Percentiles rank a stretch among this genome's conserved stretches.
Evolutionary conservation across 768 basidiomycete species (phyloP).

Genomic region (Tulasnella sp.): DNA sequence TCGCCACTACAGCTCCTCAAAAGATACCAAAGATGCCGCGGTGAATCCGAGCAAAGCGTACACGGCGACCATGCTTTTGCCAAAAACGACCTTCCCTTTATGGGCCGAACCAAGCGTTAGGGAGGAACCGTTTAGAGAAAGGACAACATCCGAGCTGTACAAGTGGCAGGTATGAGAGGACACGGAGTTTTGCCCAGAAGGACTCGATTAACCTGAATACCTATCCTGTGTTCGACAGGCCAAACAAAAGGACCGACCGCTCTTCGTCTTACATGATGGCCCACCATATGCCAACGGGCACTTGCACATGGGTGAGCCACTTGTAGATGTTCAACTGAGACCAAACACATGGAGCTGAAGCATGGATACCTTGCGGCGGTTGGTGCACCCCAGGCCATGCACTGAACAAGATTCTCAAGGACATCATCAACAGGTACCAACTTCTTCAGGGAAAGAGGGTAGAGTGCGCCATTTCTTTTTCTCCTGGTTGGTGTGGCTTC

Average conservation of each 20-base stretch:
- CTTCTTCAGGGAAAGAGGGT: conserved; percentile 72
- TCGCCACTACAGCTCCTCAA: neutral
- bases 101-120: conserved; percentile 62
- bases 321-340: neutral
- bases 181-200: neutral
- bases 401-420: conserved; percentile 93
- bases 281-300: conserved; percentile 97
- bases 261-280: conserved; percentile 90
- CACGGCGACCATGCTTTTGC: conserved; percentile 68
- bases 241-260: conserved; percentile 58
- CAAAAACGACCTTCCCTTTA: conserved; percentile 75
- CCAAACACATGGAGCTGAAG: conserved; percentile 3
- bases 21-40: neutral
- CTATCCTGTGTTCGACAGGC: conserved; percentile 44
- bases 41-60: conserved; percentile 40
- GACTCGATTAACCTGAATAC: neutral
- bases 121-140: conserved; percentile 54
- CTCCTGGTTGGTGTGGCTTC: neutral
- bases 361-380: neutral
- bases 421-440: conserved; percentile 88
- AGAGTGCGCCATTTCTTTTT: conserved; percentile 55
- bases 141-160: conserved; percentile 74
- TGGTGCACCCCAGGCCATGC: conserved; percentile 67
- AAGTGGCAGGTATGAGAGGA: conserved; percentile 42
- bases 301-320: conserved; percentile 78